Evolutionary conservation across 2,329 filamentous ascomycete genomes (phyloP).

Genomic region (Aspergillus pseudoglaucus): DNA sequence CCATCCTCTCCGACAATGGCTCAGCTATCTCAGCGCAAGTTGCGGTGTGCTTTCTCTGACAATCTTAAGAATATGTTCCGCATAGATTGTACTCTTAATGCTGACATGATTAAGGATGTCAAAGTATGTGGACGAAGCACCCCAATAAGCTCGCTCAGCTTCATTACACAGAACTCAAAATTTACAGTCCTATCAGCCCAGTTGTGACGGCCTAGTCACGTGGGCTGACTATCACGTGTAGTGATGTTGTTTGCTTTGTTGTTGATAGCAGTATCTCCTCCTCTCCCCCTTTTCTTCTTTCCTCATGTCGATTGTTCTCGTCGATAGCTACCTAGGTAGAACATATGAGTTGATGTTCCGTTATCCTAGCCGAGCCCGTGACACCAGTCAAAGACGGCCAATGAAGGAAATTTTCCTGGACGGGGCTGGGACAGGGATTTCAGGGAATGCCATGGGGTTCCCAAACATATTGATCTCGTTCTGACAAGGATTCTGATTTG

Average conservation of each 20-base stretch:
- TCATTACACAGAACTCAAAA: not conserved
- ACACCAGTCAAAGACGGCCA: no score
- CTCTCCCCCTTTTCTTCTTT: no score
- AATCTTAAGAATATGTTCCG: not conserved
- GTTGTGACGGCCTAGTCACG: no score
- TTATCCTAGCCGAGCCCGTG: no score
- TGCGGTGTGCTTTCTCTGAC: not conserved
- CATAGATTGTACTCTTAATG: not conserved
- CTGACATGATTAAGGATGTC: not conserved
- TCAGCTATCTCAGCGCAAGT: not conserved
- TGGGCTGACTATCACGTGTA: no score
- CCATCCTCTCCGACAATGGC: not conserved
- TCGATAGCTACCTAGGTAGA: no score
- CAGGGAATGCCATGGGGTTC: not conserved
- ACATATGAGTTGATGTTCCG: no score
- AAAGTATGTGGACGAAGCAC: not conserved
- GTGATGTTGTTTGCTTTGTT: no score
- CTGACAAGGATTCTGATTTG: not conserved
- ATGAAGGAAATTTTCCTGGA: no score
- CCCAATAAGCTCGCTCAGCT: not conserved
- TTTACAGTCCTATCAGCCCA: not conserved
- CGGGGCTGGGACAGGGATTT: not conserved
- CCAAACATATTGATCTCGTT: not conserved
- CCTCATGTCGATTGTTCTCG: no score
- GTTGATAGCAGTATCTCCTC: no score